These are phyloP conservation scores for Alnus glutinosa DNA, from an alignment of 306 rosid genomes.

Conservation along the genomic window DNA sequence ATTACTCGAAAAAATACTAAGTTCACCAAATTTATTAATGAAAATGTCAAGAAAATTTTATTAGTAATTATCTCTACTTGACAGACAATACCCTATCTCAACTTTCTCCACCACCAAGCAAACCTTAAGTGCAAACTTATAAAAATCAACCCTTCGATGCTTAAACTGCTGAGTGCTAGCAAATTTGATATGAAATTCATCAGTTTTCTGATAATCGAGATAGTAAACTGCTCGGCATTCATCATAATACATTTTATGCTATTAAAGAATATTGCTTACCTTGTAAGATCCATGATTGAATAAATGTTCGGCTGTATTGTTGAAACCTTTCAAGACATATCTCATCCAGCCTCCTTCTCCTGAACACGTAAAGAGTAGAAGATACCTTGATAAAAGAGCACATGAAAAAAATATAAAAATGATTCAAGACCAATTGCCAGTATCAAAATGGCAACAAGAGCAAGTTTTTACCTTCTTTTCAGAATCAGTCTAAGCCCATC, in stretches of 20 bases:
- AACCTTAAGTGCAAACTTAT: not conserved
- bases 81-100: not conserved
- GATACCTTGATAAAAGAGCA: not conserved
- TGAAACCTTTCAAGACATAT: constrained; percentile 72
- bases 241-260: not conserved
- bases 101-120: too few relatives aligned
- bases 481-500: not conserved
- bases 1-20: too few relatives aligned
- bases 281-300: constrained; percentile 94
- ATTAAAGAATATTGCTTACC: constrained; percentile 44
- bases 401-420: not conserved
- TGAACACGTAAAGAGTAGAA: constrained; percentile 21
- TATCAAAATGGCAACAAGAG: not conserved
- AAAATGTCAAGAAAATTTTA: too few relatives aligned
- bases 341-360: constrained; percentile 86
- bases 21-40: too few relatives aligned
- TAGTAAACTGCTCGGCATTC: constrained; percentile 1
- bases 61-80: not conserved
- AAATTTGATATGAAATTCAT: constrained; percentile 3
- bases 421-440: not conserved
- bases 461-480: not conserved
- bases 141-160: not conserved
- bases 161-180: not conserved
- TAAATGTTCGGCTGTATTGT: constrained; percentile 79
- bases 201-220: not conserved